A percentile compares a stretch with the other conserved stretches of the same genome.
phyloP scores from a whole-genome alignment of 768 basidiomycete species.

The Lyophyllum shimeji region DNA sequence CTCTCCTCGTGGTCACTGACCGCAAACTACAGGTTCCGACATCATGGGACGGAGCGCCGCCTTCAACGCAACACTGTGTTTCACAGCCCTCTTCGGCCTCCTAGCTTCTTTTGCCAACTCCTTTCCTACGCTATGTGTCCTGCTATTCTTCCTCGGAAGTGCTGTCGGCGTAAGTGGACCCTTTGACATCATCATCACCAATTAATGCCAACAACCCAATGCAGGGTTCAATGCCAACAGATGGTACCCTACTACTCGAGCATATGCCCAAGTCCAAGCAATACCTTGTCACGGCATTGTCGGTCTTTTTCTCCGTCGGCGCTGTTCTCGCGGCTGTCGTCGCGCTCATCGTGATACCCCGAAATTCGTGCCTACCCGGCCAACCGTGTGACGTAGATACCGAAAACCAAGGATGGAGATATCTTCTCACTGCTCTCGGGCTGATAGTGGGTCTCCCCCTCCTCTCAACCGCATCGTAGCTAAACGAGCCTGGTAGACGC shows the following conservation, averaged over 20 bases:
- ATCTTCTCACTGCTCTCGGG: conserved; percentile 76
- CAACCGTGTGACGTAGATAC: conserved; percentile 61
- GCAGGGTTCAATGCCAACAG: conserved; percentile 95
- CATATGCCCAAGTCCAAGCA: conserved; percentile 92
- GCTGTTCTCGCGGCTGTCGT: conserved; percentile 84
- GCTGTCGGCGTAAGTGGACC: conserved; percentile 80
- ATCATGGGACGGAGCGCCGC: conserved; percentile 84
- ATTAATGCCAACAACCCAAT: neutral
- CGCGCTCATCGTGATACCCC: conserved; percentile 77
- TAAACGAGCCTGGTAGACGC: conserved; percentile 53
- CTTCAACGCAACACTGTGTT: conserved; percentile 90
- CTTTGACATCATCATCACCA: neutral
- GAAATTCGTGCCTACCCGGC: conserved; percentile 58
- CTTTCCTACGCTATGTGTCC: conserved; percentile 67
- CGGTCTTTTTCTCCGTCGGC: conserved; percentile 95
- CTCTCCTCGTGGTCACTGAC: neutral
- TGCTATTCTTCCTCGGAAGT: conserved; percentile 87
- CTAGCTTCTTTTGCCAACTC: conserved; percentile 71
- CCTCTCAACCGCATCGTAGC: conserved; percentile 1
- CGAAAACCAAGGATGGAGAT: conserved; percentile 89
- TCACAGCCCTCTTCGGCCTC: conserved; percentile 88
- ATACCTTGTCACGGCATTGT: conserved; percentile 88
- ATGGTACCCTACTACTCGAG: conserved; percentile 89
- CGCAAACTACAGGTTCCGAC: conserved; percentile 62
- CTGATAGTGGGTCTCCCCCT: conserved; percentile 63